Evolutionary conservation across 139 green algal genomes (phyloP).

Genomic region (Auxenochlorella pyrenoidosa): DNA sequence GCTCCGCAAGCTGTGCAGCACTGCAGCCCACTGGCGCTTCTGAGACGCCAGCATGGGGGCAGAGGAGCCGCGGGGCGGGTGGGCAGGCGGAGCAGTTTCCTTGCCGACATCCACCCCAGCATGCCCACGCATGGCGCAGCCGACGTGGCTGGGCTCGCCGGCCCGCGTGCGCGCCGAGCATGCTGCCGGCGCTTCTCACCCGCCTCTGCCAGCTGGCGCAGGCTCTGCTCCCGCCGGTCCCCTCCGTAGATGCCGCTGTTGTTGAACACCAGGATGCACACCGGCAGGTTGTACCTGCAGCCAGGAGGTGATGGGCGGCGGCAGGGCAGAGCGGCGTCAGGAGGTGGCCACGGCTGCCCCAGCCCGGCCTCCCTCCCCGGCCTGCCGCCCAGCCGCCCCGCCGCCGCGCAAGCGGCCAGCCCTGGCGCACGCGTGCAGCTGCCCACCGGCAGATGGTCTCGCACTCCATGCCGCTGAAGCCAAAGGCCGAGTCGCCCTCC

Average conservation of each 20-base stretch:
- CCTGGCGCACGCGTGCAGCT: too few relatives aligned
- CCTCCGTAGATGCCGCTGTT: conserved; percentile 88
- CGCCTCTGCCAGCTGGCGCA: conserved; percentile 44
- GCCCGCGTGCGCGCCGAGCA: too few relatives aligned
- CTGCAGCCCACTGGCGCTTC: too few relatives aligned
- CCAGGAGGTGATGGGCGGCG: background rate
- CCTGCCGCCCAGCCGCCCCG: background rate
- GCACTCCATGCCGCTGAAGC: conserved; percentile 82
- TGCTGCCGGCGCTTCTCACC: too few relatives aligned
- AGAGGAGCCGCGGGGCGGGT: background rate
- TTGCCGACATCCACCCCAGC: too few relatives aligned
- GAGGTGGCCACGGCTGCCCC: background rate
- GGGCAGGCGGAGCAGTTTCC: too few relatives aligned
- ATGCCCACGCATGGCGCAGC: too few relatives aligned
- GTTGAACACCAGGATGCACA: conserved; percentile 85
- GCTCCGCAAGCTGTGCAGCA: too few relatives aligned
- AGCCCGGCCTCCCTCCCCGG: too few relatives aligned
- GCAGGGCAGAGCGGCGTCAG: background rate
- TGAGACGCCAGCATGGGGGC: background rate
- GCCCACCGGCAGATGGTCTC: conserved; percentile 72
- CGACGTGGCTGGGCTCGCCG: too few relatives aligned
- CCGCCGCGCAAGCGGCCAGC: background rate
- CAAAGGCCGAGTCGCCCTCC: conserved; percentile 88
- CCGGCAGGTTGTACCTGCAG: conserved; percentile 74
- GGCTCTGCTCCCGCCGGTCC: conserved; percentile 60